phyloP scores from a whole-genome alignment of 257 asterid species.

The Nyctanthes arbortristis region DNA sequence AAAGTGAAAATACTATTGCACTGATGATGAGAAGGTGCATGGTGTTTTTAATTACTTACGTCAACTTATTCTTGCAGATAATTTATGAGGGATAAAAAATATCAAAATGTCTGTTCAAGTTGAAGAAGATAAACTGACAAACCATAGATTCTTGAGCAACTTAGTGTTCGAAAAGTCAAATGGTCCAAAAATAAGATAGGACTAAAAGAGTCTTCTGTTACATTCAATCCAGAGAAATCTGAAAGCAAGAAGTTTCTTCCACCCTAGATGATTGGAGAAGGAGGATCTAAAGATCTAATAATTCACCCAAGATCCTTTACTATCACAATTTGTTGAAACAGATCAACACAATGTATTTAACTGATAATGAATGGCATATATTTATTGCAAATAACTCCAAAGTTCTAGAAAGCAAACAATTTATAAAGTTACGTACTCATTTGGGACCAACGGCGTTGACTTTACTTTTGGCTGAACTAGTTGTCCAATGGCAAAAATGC shows the following conservation, averaged over 20 bases:
- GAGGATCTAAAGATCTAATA: neutral
- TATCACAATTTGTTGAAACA: neutral
- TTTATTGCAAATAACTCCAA: slow-evolving; percentile 9
- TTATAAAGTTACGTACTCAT: slow-evolving; percentile 45
- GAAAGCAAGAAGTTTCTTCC: neutral
- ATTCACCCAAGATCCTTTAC: neutral
- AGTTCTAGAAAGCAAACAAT: slow-evolving; percentile 14
- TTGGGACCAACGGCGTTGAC: slow-evolving; percentile 41
- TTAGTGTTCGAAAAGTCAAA: neutral
- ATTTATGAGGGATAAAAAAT: neutral
- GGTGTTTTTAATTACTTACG: neutral
- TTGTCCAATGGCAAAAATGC: slow-evolving; percentile 67
- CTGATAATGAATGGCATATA: neutral
- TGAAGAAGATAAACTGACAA: neutral
- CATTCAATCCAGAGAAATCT: neutral
- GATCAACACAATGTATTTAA: neutral
- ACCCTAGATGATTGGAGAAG: neutral
- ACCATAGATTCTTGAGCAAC: neutral
- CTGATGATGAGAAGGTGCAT: neutral
- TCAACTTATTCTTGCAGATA: neutral
- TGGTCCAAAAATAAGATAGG: neutral
- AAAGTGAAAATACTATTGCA: neutral
- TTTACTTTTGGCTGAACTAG: slow-evolving; percentile 58
- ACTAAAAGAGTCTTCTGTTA: neutral
- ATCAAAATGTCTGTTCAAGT: no score